Evolutionary conservation across 31 red algal genomes (phyloP).

Genomic region (Porphyra umbilicalis): DNA sequence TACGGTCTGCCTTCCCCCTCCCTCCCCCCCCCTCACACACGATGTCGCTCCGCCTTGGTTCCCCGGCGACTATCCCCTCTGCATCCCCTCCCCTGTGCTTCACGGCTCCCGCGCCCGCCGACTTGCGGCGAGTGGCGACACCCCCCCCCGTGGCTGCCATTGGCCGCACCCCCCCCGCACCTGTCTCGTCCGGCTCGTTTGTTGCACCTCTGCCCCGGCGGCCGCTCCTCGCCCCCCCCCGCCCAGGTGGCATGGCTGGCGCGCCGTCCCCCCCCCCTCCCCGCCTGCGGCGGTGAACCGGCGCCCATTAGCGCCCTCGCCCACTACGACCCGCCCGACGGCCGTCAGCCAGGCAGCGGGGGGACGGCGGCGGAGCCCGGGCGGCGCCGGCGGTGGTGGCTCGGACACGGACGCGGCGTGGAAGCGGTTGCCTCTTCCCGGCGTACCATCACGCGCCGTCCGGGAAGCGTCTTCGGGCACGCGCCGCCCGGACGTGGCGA

Average conservation of each 20-base stretch:
- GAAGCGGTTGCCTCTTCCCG: too few species aligned
- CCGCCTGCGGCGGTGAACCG: too few species aligned
- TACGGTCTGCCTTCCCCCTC: too few species aligned
- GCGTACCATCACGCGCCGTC: too few species aligned
- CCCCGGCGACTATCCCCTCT: not conserved
- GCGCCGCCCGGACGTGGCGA: conserved; percentile 12
- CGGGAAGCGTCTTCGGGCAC: not conserved
- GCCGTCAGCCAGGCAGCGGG: too few species aligned
- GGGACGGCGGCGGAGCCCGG: not conserved
- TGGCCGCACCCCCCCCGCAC: not conserved
- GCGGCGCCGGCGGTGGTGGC: not conserved
- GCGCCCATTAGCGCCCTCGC: too few species aligned
- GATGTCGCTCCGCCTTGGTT: not conserved
- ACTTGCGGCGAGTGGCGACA: not conserved
- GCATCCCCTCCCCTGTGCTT: not conserved
- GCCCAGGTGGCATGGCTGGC: too few species aligned
- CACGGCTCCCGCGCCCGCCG: not conserved
- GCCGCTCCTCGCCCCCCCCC: too few species aligned
- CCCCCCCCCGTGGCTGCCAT: not conserved
- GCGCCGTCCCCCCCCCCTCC: too few species aligned
- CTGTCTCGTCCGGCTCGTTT: not conserved
- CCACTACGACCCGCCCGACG: too few species aligned
- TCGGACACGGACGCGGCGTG: not conserved
- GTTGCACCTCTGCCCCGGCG: too few species aligned
- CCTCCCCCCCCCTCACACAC: too few species aligned